Percentiles rank a stretch among this genome's conserved stretches.
phyloP scores from a whole-genome alignment of 148 eudicot genomes.

The Limonium bicolor region DNA sequence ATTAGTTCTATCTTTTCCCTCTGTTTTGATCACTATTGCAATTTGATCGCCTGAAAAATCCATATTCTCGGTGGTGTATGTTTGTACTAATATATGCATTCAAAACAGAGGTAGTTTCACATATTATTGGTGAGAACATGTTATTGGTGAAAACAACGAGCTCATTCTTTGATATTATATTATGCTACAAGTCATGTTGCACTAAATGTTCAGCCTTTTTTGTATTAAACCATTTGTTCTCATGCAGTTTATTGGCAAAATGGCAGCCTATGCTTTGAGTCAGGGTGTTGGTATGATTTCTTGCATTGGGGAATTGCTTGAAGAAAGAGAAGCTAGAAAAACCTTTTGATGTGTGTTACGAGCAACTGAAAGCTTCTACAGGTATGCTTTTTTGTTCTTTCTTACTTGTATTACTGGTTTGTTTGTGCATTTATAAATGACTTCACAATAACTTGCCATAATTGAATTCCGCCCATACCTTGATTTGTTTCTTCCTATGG shows the following conservation, averaged over 20 bases:
- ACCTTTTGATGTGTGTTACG: slow-evolving; percentile 80
- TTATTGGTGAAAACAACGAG: slow-evolving; percentile 76
- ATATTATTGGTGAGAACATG: slow-evolving; percentile 80
- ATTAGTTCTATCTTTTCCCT: too few relatives aligned
- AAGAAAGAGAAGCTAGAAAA: slow-evolving; percentile 86
- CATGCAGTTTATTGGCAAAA: slow-evolving; percentile 87
- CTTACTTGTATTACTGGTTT: slow-evolving; percentile 1
- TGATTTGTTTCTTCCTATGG: too few relatives aligned
- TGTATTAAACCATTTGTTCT: too few relatives aligned
- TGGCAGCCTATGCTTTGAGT: slow-evolving; percentile 82
- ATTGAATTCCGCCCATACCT: too few relatives aligned
- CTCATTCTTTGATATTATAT: slow-evolving; percentile 13
- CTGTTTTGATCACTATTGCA: too few relatives aligned
- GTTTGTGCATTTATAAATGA: too few relatives aligned
- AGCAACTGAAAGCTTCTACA: slow-evolving; percentile 82
- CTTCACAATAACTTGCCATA: too few relatives aligned
- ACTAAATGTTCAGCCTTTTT: too few relatives aligned
- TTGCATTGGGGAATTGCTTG: slow-evolving; percentile 79
- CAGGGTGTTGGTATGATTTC: slow-evolving; percentile 84
- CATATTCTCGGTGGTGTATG: too few relatives aligned
- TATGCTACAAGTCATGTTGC: neutral
- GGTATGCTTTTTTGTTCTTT: slow-evolving; percentile 24
- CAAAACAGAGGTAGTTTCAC: slow-evolving; percentile 98
- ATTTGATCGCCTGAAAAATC: too few relatives aligned
- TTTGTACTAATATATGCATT: too few relatives aligned